Evolutionary conservation across 306 rosid genomes (phyloP), one percentile per base, ranked within the genome.

Genomic region (Lupinus albus): DNA sequence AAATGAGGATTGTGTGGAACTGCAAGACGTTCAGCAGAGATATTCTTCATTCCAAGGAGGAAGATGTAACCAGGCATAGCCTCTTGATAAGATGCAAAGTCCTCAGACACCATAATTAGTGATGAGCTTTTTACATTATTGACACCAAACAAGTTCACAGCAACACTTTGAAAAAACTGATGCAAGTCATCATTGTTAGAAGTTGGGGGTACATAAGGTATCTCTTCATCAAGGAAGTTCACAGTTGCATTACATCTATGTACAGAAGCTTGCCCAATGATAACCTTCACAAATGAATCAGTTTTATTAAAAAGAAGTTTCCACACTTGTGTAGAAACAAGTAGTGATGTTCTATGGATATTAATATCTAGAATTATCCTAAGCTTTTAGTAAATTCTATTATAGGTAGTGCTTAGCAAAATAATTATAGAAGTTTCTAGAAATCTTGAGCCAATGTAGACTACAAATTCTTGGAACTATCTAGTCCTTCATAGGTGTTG

Each of bases 81-180:
- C 72, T 87, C 85, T 70, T 87, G 95, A 75, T 87, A 87, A 78
- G 84, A 87, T 62, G 95, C 36, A 63, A 90, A 85, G 78, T 90
- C 96, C 65, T 90, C 90, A 0, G 87, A 76, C 57, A 92, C 94
- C 86, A 85, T 87, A 54, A 74, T 4, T 1, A 84, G 90, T 54
- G 42, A 77, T 72, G 68, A 36, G 14, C 71, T 81, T 88, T 88
- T 41, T 2, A 41, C n/a, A 9, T 41, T 10, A 10, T 10, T 41
- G n/a, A 41, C 4, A 1, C 46, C 46, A 2, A 87, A 82, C 86
- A 79, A 52, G 68, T 71, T 81, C 8, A 84, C 85, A 2, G 91
- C 80, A 14, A 87, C 85, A 28, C 47, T 76, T 52, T 5, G 76
- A 67, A 87, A 41, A 41, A 1, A 10, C 46, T 11, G n/a, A 10